Percentiles rank a stretch among this genome's conserved stretches.
These are phyloP conservation scores for Eucalyptus cloeziana DNA, from an alignment of 345 rosid species.

Conservation along the genomic window DNA sequence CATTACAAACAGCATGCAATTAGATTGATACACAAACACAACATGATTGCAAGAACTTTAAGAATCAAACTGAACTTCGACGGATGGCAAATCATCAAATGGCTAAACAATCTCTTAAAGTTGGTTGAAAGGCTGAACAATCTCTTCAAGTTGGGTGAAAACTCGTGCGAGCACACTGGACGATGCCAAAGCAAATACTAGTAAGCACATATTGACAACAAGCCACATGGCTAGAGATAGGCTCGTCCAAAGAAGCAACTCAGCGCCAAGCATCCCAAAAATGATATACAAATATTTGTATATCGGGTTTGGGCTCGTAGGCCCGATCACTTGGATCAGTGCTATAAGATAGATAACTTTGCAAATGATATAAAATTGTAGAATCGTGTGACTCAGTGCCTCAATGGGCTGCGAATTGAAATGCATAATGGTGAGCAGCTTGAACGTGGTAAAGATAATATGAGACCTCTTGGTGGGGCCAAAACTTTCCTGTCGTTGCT, in stretches of 20 bases:
- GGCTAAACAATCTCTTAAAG: too few relatives aligned
- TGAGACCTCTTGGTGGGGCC: fast-evolving
- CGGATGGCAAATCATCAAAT: too few relatives aligned
- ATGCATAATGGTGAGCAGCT: fast-evolving
- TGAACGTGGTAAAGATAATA: fast-evolving
- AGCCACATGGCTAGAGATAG: neutral
- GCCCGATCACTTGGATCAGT: neutral
- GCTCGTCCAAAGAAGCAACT: neutral
- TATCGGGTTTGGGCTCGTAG: fast-evolving
- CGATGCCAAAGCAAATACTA: neutral
- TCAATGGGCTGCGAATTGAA: neutral
- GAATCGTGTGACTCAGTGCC: fast-evolving
- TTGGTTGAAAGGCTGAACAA: too few relatives aligned
- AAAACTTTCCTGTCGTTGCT: neutral
- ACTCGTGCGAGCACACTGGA: too few relatives aligned
- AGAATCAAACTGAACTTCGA: too few relatives aligned
- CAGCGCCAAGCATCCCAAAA: fast-evolving
- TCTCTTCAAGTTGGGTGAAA: too few relatives aligned
- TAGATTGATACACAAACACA: too few relatives aligned
- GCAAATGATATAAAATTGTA: too few relatives aligned
- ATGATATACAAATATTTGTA: neutral
- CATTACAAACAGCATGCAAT: too few relatives aligned
- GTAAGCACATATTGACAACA: fast-evolving
- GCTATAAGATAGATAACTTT: neutral
- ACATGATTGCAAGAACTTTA: too few relatives aligned